Evolutionary conservation across 148 eudicot genomes (phyloP).

Genomic region (Pharnaceum exiguum): DNA sequence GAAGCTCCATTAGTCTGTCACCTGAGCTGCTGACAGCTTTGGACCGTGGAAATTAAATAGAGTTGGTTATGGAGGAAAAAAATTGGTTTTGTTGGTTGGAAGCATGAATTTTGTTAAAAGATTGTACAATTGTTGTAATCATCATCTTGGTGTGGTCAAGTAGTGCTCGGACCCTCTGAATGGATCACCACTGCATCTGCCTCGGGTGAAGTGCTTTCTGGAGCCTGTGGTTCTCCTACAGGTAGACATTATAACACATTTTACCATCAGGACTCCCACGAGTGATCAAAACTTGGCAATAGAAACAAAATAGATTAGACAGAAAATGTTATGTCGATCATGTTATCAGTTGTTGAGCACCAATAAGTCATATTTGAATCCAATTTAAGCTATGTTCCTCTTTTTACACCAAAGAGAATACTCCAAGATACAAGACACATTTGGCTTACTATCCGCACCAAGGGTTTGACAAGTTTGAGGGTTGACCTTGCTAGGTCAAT

Average conservation of each 20-base stretch:
- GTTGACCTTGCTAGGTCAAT: too few relatives aligned
- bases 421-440: too few relatives aligned
- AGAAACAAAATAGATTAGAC: too few relatives aligned
- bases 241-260: not conserved
- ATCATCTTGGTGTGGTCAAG: slow-evolving; percentile 20
- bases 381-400: too few relatives aligned
- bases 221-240: slow-evolving; percentile 25
- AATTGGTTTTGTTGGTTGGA: not conserved
- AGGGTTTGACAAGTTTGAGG: too few relatives aligned
- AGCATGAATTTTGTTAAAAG: slow-evolving; percentile 4
- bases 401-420: too few relatives aligned
- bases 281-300: not conserved
- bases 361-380: too few relatives aligned
- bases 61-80: slow-evolving; percentile 8
- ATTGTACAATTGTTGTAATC: slow-evolving; percentile 20
- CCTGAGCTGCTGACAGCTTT: slow-evolving; percentile 14
- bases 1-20: slow-evolving; percentile 16
- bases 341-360: too few relatives aligned
- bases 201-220: slow-evolving; percentile 20
- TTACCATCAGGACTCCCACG: not conserved
- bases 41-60: slow-evolving; percentile 15
- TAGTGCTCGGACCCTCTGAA: slow-evolving; percentile 23
- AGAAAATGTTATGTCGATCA: too few relatives aligned
- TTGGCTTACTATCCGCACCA: too few relatives aligned
- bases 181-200: slow-evolving; percentile 10